Base-by-base conservation (phyloP, 1,284 basidiomycete species). In the Chiua sp. region DNA sequence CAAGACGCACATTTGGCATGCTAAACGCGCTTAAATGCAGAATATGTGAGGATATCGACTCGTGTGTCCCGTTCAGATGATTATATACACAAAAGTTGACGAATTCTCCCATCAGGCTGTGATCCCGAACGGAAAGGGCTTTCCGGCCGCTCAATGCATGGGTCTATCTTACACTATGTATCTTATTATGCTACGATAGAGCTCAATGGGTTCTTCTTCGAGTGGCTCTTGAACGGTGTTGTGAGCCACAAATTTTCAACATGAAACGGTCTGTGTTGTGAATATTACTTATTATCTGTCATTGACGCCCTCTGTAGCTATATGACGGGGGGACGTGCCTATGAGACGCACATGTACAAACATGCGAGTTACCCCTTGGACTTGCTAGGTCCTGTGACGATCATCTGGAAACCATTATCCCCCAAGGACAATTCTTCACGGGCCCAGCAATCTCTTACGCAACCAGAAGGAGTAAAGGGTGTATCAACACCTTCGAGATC, bases 1-100 rank as follows among this genome's bases (percentile, higher is more conserved):
- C 0, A 93, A 95, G 70, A 96, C 94, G 6, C 96, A 98, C 72
- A 75, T 97, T 28, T 98, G 94, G 92, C 96, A 98, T 69, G 91
- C 95, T 1, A 98, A 97, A 75, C 85, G 95, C 2, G 96, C 96
- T 87, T 87, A 91, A 65, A 97, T 98, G 96, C 83, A 88, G 64
- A 88, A 88, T 65, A 81, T 92, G 72, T 98, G 95, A 94, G 93
- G 93, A 0, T 94, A 93, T 72, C 82, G 93, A 66, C 79, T 98
- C 52, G 93, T 92, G 42, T 20, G 83, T 67, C 30, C 10, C 30
- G 30, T 32, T 32, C 47, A 39, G 3, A n/a, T 50, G 28, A 32
- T 32, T 44, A 42, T 28, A 18, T 23, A 23, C 4, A 18, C 28
- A 5, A 1, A 22, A 13, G 8, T 39, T 51, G 26, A 69, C 3